A percentile compares a stretch with the other conserved stretches of the same genome.
phyloP scores from a whole-genome alignment of 306 rosid genomes.

The Styphnolobium japonicum region DNA sequence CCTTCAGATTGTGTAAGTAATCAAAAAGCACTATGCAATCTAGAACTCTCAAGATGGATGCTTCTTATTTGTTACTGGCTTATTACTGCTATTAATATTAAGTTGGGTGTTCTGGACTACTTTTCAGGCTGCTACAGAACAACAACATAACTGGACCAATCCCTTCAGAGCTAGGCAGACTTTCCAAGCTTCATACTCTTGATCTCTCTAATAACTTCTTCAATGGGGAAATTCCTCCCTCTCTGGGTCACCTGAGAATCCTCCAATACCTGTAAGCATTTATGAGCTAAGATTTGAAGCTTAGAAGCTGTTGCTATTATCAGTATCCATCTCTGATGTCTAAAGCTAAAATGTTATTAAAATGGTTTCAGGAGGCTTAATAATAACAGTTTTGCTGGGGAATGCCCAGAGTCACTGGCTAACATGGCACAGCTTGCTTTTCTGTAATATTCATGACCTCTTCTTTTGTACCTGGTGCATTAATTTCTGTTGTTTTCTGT shows the following conservation, averaged over 20 bases:
- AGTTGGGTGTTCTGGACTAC: constrained; percentile 19
- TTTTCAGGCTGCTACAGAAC: constrained; percentile 84
- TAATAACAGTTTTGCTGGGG: constrained; percentile 77
- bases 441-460: constrained; percentile 58
- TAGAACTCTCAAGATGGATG: not conserved
- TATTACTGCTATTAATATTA: no score
- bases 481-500: not conserved
- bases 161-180: constrained; percentile 63
- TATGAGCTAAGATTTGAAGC: constrained; percentile 11
- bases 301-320: not conserved
- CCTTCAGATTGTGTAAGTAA: constrained; percentile 92
- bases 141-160: constrained; percentile 83
- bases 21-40: not conserved
- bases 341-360: constrained; percentile 21
- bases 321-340: not conserved
- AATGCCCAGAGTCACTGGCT: constrained; percentile 67
- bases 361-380: constrained; percentile 79
- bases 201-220: constrained; percentile 80
- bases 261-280: constrained; percentile 82
- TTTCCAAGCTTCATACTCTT: constrained; percentile 63
- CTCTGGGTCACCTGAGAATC: constrained; percentile 63
- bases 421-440: constrained; percentile 84
- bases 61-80: constrained; percentile 23
- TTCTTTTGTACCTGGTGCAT: not conserved
- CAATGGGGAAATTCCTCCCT: constrained; percentile 65